phyloP scores from a whole-genome alignment of 768 basidiomycete species.

The Rhodotorula babjevae region DNA sequence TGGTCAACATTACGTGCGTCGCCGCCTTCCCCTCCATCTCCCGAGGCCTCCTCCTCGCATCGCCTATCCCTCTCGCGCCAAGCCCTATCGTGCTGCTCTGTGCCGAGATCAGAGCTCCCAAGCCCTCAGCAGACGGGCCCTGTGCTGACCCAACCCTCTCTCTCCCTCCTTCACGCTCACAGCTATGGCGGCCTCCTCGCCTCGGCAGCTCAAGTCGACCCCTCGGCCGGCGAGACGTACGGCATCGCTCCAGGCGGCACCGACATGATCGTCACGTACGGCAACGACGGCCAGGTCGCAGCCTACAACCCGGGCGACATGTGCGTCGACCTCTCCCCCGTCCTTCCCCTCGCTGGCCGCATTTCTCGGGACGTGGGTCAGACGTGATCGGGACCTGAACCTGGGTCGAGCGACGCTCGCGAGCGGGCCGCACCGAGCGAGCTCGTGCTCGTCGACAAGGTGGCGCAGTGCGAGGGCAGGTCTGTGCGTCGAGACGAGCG shows the following conservation, averaged over 20 bases:
- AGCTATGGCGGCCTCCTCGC: constrained; percentile 33
- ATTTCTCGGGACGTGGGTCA: neutral
- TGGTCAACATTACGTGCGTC: constrained; percentile 37
- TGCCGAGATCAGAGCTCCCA: too few relatives aligned
- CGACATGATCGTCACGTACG: constrained; percentile 33
- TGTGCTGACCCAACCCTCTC: neutral
- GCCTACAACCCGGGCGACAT: constrained; percentile 64
- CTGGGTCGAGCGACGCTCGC: too few relatives aligned
- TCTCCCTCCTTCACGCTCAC: neutral
- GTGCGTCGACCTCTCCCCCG: constrained; percentile 1
- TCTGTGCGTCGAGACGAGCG: too few relatives aligned
- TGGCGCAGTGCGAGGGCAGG: too few relatives aligned
- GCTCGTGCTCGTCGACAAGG: too few relatives aligned
- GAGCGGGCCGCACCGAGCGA: too few relatives aligned
- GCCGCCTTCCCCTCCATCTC: too few relatives aligned
- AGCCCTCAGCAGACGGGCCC: neutral
- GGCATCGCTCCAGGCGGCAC: constrained; percentile 32
- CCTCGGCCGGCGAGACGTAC: constrained; percentile 3
- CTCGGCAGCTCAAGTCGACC: neutral
- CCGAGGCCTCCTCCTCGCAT: neutral
- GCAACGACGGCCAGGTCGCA: constrained; percentile 37
- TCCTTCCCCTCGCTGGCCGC: neutral
- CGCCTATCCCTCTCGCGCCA: neutral
- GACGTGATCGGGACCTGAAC: too few relatives aligned
- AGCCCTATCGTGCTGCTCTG: neutral